phyloP scores from a whole-genome alignment of 139 green algal genomes.

The Micractinium conductrix region DNA sequence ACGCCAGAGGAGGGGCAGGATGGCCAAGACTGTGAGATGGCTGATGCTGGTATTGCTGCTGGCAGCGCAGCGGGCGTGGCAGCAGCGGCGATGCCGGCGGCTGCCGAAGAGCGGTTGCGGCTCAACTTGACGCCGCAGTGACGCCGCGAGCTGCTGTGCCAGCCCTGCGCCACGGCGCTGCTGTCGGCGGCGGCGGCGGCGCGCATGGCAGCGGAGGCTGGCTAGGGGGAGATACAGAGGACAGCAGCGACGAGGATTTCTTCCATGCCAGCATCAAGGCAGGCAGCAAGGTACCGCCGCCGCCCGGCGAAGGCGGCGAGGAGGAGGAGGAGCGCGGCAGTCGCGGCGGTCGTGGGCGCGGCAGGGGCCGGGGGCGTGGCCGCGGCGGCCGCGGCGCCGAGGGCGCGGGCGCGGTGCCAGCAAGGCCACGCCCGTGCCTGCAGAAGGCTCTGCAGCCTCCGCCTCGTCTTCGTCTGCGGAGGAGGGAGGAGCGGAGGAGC shows the following conservation, averaged over 20 bases:
- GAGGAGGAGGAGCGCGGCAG: background rate
- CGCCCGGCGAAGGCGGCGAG: background rate
- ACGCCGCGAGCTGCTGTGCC: background rate
- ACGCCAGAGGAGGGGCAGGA: no score
- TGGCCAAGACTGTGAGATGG: background rate
- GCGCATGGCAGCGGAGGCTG: background rate
- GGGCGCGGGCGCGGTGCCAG: background rate
- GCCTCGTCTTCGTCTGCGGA: no score
- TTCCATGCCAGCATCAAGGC: background rate
- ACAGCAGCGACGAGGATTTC: constrained; percentile 23
- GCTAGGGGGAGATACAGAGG: background rate
- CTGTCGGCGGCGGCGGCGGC: constrained; percentile 11
- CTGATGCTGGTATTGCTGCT: background rate
- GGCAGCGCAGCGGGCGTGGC: background rate
- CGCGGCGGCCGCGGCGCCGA: background rate
- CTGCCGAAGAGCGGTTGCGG: background rate
- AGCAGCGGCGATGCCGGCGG: background rate
- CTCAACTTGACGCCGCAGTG: background rate
- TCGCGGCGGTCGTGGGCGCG: background rate
- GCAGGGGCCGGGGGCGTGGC: background rate
- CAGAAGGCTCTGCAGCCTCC: no score
- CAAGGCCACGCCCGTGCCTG: no score
- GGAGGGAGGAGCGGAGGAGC: no score
- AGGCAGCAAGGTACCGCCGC: background rate
- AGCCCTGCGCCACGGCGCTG: background rate